These are phyloP conservation scores for Porcisia hertigi DNA, from an alignment of 208 protist genomes.

Conservation along the genomic window DNA sequence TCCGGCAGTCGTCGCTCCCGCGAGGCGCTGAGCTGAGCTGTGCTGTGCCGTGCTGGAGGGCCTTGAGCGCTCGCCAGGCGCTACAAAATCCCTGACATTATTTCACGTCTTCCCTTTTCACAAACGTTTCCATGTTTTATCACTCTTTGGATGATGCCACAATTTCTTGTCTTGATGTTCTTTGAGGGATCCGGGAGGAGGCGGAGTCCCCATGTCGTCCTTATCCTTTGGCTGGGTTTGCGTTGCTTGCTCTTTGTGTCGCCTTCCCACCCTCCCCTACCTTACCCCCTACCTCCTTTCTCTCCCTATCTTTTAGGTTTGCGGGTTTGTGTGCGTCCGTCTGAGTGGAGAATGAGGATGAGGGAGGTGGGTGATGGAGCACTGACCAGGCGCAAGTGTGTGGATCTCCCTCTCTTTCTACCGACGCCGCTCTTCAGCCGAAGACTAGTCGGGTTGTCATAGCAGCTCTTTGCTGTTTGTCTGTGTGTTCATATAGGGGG, in stretches of 20 bases:
- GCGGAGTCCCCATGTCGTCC: background rate
- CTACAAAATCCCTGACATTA: too few species aligned
- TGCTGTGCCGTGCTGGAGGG: too few species aligned
- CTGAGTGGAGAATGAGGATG: background rate
- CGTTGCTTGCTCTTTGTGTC: conserved; percentile 1
- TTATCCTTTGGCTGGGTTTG: background rate
- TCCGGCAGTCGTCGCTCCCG: background rate
- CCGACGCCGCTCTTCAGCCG: background rate
- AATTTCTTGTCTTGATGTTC: too few species aligned
- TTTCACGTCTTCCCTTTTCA: too few species aligned
- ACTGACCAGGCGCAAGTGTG: too few species aligned
- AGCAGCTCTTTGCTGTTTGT: background rate
- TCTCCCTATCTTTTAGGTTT: background rate
- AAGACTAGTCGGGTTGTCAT: background rate
- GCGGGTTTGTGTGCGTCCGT: background rate
- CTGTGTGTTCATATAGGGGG: background rate
- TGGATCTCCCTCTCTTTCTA: too few species aligned
- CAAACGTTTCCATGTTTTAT: too few species aligned
- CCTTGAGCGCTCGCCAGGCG: too few species aligned
- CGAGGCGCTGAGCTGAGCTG: too few species aligned
- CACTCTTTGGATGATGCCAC: too few species aligned
- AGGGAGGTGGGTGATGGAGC: background rate
- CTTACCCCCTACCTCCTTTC: background rate
- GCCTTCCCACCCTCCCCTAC: background rate
- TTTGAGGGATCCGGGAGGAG: too few species aligned